Conservation (phyloP, 2,329 filamentous ascomycete species). For the Colletotrichum musicola region DNA sequence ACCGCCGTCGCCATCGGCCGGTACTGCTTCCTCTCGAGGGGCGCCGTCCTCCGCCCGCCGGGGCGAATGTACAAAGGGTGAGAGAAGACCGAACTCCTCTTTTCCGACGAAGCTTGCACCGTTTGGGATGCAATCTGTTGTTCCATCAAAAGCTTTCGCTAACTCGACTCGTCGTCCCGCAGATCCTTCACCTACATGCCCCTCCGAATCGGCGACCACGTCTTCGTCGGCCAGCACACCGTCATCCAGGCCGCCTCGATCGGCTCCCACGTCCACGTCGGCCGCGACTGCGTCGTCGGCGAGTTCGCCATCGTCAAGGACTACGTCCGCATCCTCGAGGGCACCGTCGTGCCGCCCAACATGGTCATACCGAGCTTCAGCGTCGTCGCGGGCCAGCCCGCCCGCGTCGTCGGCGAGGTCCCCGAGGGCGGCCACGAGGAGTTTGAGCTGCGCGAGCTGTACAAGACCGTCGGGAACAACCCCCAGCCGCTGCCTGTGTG, state of each 20-base stretch:
- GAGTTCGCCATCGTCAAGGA: slow-evolving; percentile 95
- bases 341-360: slow-evolving; percentile 83
- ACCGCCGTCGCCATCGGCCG: slow-evolving; percentile 88
- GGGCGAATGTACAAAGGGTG: slow-evolving; percentile 83
- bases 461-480: slow-evolving; percentile 74
- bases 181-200: slow-evolving; percentile 83
- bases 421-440: slow-evolving; percentile 76
- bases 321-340: slow-evolving; percentile 88
- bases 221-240: slow-evolving; percentile 83
- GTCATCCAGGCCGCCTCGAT: slow-evolving; percentile 87
- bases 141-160: too few relatives aligned
- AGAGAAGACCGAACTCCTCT: slow-evolving; percentile 19
- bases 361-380: slow-evolving; percentile 96
- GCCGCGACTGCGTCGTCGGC: slow-evolving; percentile 80
- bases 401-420: slow-evolving; percentile 83
- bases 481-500: slow-evolving; percentile 46
- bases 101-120: too few relatives aligned
- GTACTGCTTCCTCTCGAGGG: slow-evolving; percentile 88
- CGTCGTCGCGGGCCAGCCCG: slow-evolving; percentile 87
- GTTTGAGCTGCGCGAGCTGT: slow-evolving; percentile 74
- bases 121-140: too few relatives aligned
- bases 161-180: neutral
- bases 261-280: slow-evolving; percentile 88
- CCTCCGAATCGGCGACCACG: slow-evolving; percentile 93
- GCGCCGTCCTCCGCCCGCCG: slow-evolving; percentile 84